Conservation (phyloP, 192 early-diverging fungal genomes). For the Coemansia guatemalensis region DNA sequence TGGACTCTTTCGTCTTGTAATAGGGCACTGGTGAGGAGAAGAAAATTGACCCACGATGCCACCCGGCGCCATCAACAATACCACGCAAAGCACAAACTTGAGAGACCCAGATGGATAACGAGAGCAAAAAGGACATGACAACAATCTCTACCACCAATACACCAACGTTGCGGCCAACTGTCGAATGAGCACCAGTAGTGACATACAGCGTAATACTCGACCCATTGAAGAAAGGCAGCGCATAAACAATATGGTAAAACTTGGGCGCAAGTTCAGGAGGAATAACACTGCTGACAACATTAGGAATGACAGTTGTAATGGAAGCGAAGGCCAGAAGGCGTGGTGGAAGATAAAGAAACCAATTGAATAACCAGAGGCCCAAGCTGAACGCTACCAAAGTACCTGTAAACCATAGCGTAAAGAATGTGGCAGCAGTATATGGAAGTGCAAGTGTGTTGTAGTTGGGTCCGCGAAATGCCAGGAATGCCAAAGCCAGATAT, state of each 20-base stretch:
- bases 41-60: slow-evolving; percentile 23
- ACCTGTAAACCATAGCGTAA: slow-evolving; percentile 26
- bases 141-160: slow-evolving; percentile 50
- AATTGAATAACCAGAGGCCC: slow-evolving; percentile 29
- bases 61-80: slow-evolving; percentile 20
- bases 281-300: slow-evolving; percentile 41
- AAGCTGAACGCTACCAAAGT: neutral
- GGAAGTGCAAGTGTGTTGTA: slow-evolving; percentile 10
- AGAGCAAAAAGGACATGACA: slow-evolving; percentile 25
- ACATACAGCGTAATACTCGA: slow-evolving; percentile 41
- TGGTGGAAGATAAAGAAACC: slow-evolving; percentile 26
- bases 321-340: slow-evolving; percentile 23
- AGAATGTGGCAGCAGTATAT: slow-evolving; percentile 32
- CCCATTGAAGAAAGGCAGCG: slow-evolving; percentile 55
- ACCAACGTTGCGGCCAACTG: slow-evolving; percentile 34
- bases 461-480: slow-evolving; percentile 20
- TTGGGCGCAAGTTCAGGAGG: slow-evolving; percentile 39
- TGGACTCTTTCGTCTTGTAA: slow-evolving; percentile 6
- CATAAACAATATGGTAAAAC: slow-evolving; percentile 47
- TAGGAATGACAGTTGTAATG: slow-evolving; percentile 20
- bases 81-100: slow-evolving; percentile 21
- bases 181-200: slow-evolving; percentile 46
- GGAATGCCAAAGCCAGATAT: slow-evolving; percentile 19
- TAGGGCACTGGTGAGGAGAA: slow-evolving; percentile 25
- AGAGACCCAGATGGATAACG: slow-evolving; percentile 23